Evolutionary conservation across 2,329 filamentous ascomycete genomes (phyloP).

Genomic region (Huntiella decipiens): DNA sequence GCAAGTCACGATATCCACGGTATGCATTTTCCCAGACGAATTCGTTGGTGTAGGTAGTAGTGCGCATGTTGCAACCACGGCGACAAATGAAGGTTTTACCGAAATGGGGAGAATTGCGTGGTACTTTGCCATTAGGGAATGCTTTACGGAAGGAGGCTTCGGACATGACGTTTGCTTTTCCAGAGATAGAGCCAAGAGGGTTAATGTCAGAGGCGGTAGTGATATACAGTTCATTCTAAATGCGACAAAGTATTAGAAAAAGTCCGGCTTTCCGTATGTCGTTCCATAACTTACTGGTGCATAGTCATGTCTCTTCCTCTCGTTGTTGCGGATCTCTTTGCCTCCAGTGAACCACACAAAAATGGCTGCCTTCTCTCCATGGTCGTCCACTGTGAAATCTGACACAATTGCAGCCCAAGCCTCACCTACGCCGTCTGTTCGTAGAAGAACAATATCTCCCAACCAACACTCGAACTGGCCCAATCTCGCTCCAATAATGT

Average conservation of each 20-base stretch:
- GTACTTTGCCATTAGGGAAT: constrained; percentile 59
- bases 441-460: constrained; percentile 71
- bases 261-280: neutral
- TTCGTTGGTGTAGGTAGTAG: constrained; percentile 78
- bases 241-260: neutral
- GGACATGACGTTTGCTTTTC: constrained; percentile 68
- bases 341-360: constrained; percentile 96
- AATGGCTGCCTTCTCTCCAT: constrained; percentile 60
- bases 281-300: constrained; percentile 33
- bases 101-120: constrained; percentile 51
- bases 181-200: constrained; percentile 73
- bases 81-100: constrained; percentile 83
- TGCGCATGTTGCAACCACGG: constrained; percentile 72
- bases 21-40: constrained; percentile 84
- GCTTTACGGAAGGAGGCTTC: constrained; percentile 42
- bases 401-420: constrained; percentile 85
- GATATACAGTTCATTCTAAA: constrained; percentile 75
- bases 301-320: constrained; percentile 65
- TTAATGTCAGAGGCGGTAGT: constrained; percentile 77
- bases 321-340: constrained; percentile 67
- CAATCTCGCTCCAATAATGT: constrained; percentile 66
- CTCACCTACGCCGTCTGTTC: constrained; percentile 69
- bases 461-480: constrained; percentile 62
- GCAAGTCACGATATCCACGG: constrained; percentile 42
- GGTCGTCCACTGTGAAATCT: constrained; percentile 57